phyloP scores from a whole-genome alignment of 208 protist species.

The Trypanosoma scelopori region DNA sequence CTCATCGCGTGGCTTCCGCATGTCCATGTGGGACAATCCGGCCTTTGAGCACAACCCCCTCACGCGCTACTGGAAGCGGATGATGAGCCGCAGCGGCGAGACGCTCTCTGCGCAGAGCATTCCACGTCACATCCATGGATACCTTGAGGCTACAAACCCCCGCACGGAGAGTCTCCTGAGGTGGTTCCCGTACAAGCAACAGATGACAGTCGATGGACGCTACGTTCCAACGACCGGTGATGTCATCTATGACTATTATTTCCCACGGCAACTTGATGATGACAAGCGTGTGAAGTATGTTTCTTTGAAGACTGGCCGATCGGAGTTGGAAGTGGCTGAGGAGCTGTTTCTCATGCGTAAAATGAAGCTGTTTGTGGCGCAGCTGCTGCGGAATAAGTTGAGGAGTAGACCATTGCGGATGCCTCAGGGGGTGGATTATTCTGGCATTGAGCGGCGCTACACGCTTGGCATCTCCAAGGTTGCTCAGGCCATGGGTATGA shows the following conservation, averaged over 20 bases:
- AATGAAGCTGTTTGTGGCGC: conserved; percentile 79
- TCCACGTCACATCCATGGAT: conserved; percentile 87
- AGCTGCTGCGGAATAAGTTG: conserved; percentile 81
- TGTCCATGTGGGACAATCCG: conserved; percentile 85
- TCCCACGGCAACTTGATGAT: conserved; percentile 75
- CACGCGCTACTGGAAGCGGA: conserved; percentile 80
- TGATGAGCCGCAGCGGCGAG: conserved; percentile 73
- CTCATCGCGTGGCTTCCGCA: conserved; percentile 16
- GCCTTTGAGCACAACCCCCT: conserved; percentile 81
- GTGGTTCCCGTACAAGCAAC: conserved; percentile 89
- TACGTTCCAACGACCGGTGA: conserved; percentile 79
- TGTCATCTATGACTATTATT: conserved; percentile 82
- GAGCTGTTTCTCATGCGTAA: conserved; percentile 90
- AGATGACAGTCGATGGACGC: conserved; percentile 80
- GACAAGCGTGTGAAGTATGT: conserved; percentile 84
- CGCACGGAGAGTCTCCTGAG: conserved; percentile 67
- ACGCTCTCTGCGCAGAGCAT: conserved; percentile 82
- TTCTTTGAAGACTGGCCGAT: conserved; percentile 70
- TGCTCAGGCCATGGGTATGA: conserved; percentile 84
- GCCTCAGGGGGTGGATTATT: conserved; percentile 83
- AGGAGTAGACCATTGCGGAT: conserved; percentile 66
- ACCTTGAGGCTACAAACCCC: conserved; percentile 66
- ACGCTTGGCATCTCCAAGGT: conserved; percentile 74
- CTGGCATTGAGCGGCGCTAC: conserved; percentile 80
- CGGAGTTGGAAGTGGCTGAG: conserved; percentile 77